Base-by-base conservation (phyloP, 768 basidiomycete species). In the Lentinula lateritia region DNA sequence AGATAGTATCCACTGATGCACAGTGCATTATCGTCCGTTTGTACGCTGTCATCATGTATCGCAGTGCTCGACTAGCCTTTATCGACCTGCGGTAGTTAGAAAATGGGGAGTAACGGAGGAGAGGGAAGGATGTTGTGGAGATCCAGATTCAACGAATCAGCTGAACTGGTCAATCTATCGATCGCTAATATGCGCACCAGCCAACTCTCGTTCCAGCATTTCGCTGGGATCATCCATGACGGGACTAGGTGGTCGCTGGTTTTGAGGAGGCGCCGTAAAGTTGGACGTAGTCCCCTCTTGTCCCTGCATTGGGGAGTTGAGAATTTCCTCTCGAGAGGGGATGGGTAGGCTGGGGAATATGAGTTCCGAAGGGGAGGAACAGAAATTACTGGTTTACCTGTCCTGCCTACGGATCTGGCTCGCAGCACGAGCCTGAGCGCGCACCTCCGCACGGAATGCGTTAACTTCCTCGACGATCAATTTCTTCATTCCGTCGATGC, bases 401-500 rank as follows among this genome's bases (percentile, higher is more conserved):
- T 92, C 90, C 71, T 92, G 89, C 56, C 87, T 79, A 55, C 88
- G 86, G 50, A 90, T 83, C 70, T 90, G 89, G 5, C 86, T 86
- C 9, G 85, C 77, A 1, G 84, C 84, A 41, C 90, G 79, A 12
- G 89, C 86, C 68, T 95, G 93, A n/a, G 83, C 80, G 60, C 96
- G 85, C 7, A 98, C 95, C 71, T 95, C 88, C 8, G 89, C 83
- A 41, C 97, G 86, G 86, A 99, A 98, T 12, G 81, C 71, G 63
- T 86, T 86, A 42, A 98, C 96, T 73, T 98, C 95, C 34, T 95
- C 86, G 23, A 98, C 86, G 67, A 99, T 99, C 71, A 98, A 74
- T 64, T 84, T 86, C 75, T 96, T 93, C 97, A 99, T 99, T 8
- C 97, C 97, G 50, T 96, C 93, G 65, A 96, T 95, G 61, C 86